A percentile compares a stretch with the other conserved stretches of the same genome.
phyloP scores from a whole-genome alignment of 2,329 filamentous ascomycete species.

The Parastagonospora nodorum region DNA sequence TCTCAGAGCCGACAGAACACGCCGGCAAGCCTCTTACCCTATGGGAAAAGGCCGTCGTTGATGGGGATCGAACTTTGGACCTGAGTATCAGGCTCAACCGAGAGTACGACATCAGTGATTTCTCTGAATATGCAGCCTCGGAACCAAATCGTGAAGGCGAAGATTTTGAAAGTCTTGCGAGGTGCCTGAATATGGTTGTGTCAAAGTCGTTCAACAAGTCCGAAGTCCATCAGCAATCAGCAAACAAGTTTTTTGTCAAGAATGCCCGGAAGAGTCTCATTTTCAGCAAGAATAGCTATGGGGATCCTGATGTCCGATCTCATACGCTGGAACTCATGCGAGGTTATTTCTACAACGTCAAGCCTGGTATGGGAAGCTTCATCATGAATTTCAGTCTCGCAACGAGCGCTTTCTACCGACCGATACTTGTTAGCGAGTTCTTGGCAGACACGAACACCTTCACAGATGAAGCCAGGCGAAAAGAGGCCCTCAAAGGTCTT shows the following conservation, averaged over 20 bases:
- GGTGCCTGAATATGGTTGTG: background rate
- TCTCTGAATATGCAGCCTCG: background rate
- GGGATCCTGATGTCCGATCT: too few species aligned
- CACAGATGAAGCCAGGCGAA: background rate
- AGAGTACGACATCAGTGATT: too few species aligned
- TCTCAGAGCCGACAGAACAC: too few species aligned
- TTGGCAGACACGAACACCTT: background rate
- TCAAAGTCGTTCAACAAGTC: conserved; percentile 1
- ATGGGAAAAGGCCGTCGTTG: background rate
- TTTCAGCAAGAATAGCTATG: too few species aligned
- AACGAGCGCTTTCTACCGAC: background rate
- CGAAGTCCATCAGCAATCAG: background rate
- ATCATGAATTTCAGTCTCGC: background rate
- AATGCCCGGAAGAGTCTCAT: background rate
- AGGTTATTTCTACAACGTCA: conserved; percentile 1
- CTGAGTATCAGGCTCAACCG: background rate
- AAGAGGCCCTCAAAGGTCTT: background rate
- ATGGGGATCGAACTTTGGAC: background rate
- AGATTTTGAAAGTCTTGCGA: background rate
- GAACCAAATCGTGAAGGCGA: background rate
- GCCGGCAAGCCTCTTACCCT: too few species aligned
- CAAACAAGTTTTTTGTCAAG: background rate
- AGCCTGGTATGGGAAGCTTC: conserved; percentile 1
- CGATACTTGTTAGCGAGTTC: background rate
- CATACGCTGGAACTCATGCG: background rate